Evolutionary conservation across 1,139 yeast species (phyloP).

Genomic region (Geotrichum candidum): DNA sequence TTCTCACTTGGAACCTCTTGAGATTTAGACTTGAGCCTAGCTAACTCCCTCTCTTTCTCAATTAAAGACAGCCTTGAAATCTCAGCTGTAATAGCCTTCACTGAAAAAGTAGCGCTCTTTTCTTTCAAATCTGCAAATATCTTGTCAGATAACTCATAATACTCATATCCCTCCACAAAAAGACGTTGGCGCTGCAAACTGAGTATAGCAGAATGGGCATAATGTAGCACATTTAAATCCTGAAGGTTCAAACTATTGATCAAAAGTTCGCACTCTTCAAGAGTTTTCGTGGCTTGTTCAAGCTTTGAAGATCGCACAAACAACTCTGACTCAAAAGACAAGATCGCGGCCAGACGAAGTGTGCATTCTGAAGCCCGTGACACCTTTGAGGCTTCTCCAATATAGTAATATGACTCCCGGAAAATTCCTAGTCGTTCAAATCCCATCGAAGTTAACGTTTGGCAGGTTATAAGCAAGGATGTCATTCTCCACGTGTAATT

Average conservation of each 20-base stretch:
- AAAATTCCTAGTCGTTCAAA: slow-evolving; percentile 26
- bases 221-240: slow-evolving; percentile 23
- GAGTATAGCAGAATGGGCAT: slow-evolving; percentile 25
- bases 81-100: slow-evolving; percentile 19
- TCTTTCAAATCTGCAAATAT: slow-evolving; percentile 19
- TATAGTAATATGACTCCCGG: slow-evolving; percentile 24
- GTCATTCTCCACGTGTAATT: slow-evolving; percentile 19
- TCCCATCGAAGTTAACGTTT: slow-evolving; percentile 21
- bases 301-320: slow-evolving; percentile 23
- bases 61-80: slow-evolving; percentile 16
- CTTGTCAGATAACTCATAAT: slow-evolving; percentile 25
- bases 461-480: slow-evolving; percentile 22
- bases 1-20: neutral
- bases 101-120: slow-evolving; percentile 18
- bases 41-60: neutral
- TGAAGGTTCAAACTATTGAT: slow-evolving; percentile 21
- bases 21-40: neutral
- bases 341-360: slow-evolving; percentile 20
- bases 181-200: slow-evolving; percentile 24
- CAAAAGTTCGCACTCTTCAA: slow-evolving; percentile 25
- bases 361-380: slow-evolving; percentile 21
- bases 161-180: slow-evolving; percentile 25
- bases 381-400: slow-evolving; percentile 24
- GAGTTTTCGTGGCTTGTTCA: slow-evolving; percentile 22
- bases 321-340: slow-evolving; percentile 25